Evolutionary conservation across 2,329 filamentous ascomycete species (phyloP), one percentile per base, ranked within the genome.

Genomic region (Blastomyces gilchristii): DNA sequence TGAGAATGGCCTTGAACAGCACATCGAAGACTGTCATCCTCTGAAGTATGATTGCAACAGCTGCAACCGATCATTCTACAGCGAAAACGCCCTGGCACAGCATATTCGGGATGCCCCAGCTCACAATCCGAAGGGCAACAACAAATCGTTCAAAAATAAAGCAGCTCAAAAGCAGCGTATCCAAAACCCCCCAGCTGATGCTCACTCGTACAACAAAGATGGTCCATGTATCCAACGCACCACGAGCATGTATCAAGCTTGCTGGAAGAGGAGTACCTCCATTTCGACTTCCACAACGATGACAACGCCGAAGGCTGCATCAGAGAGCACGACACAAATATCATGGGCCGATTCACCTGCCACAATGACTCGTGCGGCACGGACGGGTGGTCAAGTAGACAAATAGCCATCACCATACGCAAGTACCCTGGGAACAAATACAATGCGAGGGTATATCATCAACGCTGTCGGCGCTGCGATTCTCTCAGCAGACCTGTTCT

Each of bases 371-470:
- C 39, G 22, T 80, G 77, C 65, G 11, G 2, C 2, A 64, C 67
- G 0, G 63, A 31, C 7, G 75, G 71, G 58, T 79, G 77, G 77
- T 66, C 68, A 22, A 79, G 77, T 71, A 76, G 73, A 63, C 70
- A 65, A 65, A 74, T 79, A 62, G 73, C 77, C 25, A 76, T 79
- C 50, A 77, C 72, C 0, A 78, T 80, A 53, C 73, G 77, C 28
- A 70, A 76, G 67, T 80, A 79, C 67, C 53, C 65, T 3, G 67
- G 62, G 18, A 14, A 67, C 47, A 67, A 67, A 69, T 80, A 80
- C 65, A 80, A 80, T 66, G 77, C 76, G 54, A 69, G 74, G 63
- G 76, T 80, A 53, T 80, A 79, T 66, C 69, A 77, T 65, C 76
- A 79, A 67, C 71, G 72, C 8, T 80, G 76, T 67, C 73, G 71